Base-by-base conservation (phyloP, 495 filamentous ascomycete species). In the Massariosphaeria phaeospora region DNA sequence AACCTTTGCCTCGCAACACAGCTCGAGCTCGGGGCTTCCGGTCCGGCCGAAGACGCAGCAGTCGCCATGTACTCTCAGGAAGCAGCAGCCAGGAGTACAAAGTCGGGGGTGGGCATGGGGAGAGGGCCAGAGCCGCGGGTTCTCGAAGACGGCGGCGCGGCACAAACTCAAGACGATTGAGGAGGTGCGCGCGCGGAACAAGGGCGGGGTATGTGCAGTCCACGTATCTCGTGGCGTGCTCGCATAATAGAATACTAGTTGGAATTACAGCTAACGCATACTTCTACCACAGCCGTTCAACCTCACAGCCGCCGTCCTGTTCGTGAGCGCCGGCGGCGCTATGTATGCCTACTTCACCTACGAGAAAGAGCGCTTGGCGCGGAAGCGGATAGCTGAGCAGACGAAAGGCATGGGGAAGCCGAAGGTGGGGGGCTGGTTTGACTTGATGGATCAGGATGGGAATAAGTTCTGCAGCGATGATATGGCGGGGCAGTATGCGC, bases 371-470 rank as follows among this genome's bases (percentile, higher is more conserved):
- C 82, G 94, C 47, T 79, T 98, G 79, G 83, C 89, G 66, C 78
- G 90, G 52, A 84, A 88, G 72, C 76, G 89, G 30, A 77, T 96
- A 48, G 88, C 88, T 1, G 90, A 97, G 69, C 83, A 89, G 67
- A 83, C 84, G 41, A 98, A 98, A 75, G 93, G 93, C 12, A 81
- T 94, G 24, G 93, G 93, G 3, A 83, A 75, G 71, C 93, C 93
- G 38, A 95, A 94, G 74, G 88, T 98, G 26, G 93, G 93, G 15
- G 93, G 93, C 7, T 74, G 79, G 34, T 95, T 98, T 66, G 73
- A 85, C 51, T 69, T 98, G 64, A 73, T 86, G 54, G 89, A 96
- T 69, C 81, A 93, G 48, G 70, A 91, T 35, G 91, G 93, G 35
- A 81, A 80, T 52, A 70, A 73, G 38, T 88, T 93, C 53, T 84